Evolutionary conservation across 1,139 yeast genomes (phyloP).

Genomic region (Casaregolazyma suthepensis): DNA sequence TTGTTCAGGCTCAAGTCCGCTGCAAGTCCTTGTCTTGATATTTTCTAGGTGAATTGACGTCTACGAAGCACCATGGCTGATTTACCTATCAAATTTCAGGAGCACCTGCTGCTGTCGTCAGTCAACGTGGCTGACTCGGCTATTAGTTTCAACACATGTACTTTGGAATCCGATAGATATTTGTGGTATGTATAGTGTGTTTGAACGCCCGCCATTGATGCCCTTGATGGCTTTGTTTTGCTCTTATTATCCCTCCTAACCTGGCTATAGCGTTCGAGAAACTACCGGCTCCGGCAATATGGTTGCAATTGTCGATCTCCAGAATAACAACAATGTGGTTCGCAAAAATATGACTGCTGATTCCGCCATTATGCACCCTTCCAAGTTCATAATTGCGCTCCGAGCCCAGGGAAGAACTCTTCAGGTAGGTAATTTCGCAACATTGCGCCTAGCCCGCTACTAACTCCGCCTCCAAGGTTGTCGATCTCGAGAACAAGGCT

Average conservation of each 20-base stretch:
- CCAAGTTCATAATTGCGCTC: constrained; percentile 78
- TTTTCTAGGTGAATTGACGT: not conserved
- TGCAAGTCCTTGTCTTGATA: not conserved
- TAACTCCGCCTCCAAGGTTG: constrained; percentile 39
- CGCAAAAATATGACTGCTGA: constrained; percentile 97
- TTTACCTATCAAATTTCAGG: constrained; percentile 95
- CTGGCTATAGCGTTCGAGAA: constrained; percentile 63
- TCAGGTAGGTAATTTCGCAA: constrained; percentile 39
- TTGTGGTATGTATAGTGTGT: constrained; percentile 39
- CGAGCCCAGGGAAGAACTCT: constrained; percentile 95
- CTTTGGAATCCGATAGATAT: constrained; percentile 87
- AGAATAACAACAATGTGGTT: constrained; percentile 64
- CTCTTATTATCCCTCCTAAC: not conserved
- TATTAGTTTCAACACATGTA: constrained; percentile 88
- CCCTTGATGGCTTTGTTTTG: not conserved
- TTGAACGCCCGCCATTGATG: not conserved
- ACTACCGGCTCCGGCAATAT: constrained; percentile 62
- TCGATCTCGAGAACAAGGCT: constrained; percentile 81
- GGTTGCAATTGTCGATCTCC: constrained; percentile 86
- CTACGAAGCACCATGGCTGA: constrained; percentile 35
- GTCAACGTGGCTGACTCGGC: constrained; percentile 80
- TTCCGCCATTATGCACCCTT: constrained; percentile 94
- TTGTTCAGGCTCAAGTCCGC: not conserved
- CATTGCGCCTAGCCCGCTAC: not conserved
- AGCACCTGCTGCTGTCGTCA: constrained; percentile 78